Evolutionary conservation across 371 early-diverging fungal genomes (phyloP), one percentile per base, ranked within the genome.

Genomic region (Actinomucor elegans): DNA sequence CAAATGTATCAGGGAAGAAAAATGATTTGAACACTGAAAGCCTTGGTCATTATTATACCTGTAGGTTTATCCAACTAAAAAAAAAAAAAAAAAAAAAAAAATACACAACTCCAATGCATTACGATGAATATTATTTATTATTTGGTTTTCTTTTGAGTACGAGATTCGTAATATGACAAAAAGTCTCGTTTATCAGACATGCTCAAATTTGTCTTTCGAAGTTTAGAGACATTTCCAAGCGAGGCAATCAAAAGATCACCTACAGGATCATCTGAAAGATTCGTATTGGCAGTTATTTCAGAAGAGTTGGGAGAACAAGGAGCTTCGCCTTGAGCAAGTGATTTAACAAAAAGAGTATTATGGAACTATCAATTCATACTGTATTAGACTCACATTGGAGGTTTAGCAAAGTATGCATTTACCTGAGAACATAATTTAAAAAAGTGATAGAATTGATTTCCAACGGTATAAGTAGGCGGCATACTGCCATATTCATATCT

Each of bases 111-210:
- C n/a, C n/a, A n/a, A n/a, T n/a, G n/a, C n/a, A n/a, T n/a, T n/a
- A n/a, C n/a, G n/a, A n/a, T n/a, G n/a, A n/a, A n/a, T n/a, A 35
- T 35, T 35, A 8, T 35, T 35, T 35, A 6, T 15, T 50, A 17
- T 23, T 28, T 52, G 75, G n/a, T 71, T 64, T 47, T 78, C 67
- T 36, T 37, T 24, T 27, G 48, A 23, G 33, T 77, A 38, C 84
- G 69, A 26, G 80, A 71, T 31, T 79, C 54, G 66, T 90, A 94
- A 59, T 83, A 93, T 8, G 85, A 76, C 55, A 94, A 64, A 56
- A 94, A 94, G 21, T 84, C 88, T 11, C 74, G 71, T 69, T 94
- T 94, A 61, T 94, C 93, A 38, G 70, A 53, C 37, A 88, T 80
- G 17, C 78, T 77, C 48, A 91, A 57, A n/a, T 84, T 81, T 2